Conservation (phyloP, 179 eudicot genomes). For the Beta lomatogona region DNA sequence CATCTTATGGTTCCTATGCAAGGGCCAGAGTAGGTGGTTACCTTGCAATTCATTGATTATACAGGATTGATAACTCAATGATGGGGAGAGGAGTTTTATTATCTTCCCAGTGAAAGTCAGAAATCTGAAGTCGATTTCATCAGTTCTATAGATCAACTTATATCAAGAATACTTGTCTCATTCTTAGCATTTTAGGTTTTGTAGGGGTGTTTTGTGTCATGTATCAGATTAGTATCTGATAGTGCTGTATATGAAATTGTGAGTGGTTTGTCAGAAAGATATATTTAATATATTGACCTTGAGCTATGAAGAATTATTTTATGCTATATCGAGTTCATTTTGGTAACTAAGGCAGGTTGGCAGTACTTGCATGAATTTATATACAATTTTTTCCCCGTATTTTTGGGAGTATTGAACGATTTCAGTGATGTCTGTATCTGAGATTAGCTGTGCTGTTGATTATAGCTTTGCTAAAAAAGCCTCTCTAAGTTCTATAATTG, state of each 20-base stretch:
- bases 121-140: slow-evolving; percentile 12
- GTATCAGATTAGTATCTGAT: slow-evolving; percentile 24
- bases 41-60: slow-evolving; percentile 20
- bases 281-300: background rate
- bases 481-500: too few species aligned
- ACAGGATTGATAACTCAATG: slow-evolving; percentile 17
- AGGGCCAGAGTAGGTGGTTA: slow-evolving; percentile 35
- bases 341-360: background rate
- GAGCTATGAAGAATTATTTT: background rate
- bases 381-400: too few species aligned
- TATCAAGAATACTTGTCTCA: slow-evolving; percentile 23
- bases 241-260: slow-evolving; percentile 31
- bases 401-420: too few species aligned
- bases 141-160: slow-evolving; percentile 22
- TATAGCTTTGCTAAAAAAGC: too few species aligned
- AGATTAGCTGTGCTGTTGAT: too few species aligned
- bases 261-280: slow-evolving; percentile 19
- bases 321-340: background rate
- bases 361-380: too few species aligned
- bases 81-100: background rate
- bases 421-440: too few species aligned
- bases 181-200: slow-evolving; percentile 32
- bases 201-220: slow-evolving; percentile 24
- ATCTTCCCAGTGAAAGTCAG: slow-evolving; percentile 11
- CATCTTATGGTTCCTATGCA: slow-evolving; percentile 52